These are phyloP conservation scores for Tylopilus sp. DNA, from an alignment of 768 basidiomycete species.

Conservation along the genomic window DNA sequence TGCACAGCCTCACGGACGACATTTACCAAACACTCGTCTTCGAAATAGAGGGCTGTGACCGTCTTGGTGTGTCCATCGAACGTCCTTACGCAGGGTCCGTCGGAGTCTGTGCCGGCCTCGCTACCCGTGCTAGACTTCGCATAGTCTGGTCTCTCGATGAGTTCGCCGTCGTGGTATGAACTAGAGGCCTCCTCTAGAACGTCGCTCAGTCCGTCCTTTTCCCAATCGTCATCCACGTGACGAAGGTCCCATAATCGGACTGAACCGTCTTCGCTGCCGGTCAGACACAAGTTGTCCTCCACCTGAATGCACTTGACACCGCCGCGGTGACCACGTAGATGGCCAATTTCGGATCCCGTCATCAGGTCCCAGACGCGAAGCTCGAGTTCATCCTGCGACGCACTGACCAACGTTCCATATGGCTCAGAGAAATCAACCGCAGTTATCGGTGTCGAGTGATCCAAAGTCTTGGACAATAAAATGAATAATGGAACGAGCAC, in stretches of 20 bases:
- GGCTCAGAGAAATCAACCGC: slow-evolving; percentile 96
- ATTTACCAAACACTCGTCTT: slow-evolving; percentile 86
- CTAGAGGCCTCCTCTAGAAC: slow-evolving; percentile 61
- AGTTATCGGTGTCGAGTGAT: slow-evolving; percentile 78
- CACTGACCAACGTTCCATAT: slow-evolving; percentile 89
- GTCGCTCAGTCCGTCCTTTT: slow-evolving; percentile 54
- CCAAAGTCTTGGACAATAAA: slow-evolving; percentile 62
- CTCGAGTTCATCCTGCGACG: slow-evolving; percentile 79
- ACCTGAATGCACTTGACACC: slow-evolving; percentile 90
- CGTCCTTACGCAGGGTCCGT: slow-evolving; percentile 55
- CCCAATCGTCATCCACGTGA: slow-evolving; percentile 70
- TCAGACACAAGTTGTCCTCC: slow-evolving; percentile 86
- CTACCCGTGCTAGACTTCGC: slow-evolving; percentile 39
- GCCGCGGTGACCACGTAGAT: slow-evolving; percentile 76
- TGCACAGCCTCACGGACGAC: neutral
- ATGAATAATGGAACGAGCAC: slow-evolving; percentile 1
- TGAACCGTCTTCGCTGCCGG: slow-evolving; percentile 84
- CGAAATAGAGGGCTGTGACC: slow-evolving; percentile 92
- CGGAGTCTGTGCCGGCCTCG: slow-evolving; percentile 45
- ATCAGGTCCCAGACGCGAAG: slow-evolving; percentile 95
- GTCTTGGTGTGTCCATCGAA: slow-evolving; percentile 92
- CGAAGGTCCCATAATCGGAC: slow-evolving; percentile 91
- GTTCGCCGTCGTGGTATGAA: slow-evolving; percentile 32
- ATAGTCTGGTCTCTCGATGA: slow-evolving; percentile 37
- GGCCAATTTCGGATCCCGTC: slow-evolving; percentile 81